Evolutionary conservation across 2,329 filamentous ascomycete species (phyloP).

Genomic region (Phialophora chinensis): DNA sequence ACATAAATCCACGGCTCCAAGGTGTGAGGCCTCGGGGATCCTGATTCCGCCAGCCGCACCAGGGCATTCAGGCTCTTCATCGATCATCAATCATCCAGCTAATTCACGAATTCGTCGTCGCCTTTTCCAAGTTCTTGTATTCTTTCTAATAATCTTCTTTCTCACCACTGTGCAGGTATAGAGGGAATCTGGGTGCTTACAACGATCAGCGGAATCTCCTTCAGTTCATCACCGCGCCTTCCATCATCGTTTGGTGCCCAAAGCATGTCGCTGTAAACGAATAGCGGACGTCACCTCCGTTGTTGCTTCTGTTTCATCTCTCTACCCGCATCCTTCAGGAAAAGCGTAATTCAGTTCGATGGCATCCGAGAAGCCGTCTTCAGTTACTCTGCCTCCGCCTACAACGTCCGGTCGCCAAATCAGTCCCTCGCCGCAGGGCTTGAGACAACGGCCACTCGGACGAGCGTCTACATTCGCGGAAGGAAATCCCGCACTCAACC

Average conservation of each 20-base stretch:
- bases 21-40: background rate
- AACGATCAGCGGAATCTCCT: background rate
- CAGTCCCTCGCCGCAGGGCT: slow-evolving; percentile 39
- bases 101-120: background rate
- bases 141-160: background rate
- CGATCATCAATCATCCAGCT: background rate
- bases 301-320: background rate
- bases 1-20: background rate
- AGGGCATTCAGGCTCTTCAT: background rate
- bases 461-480: slow-evolving; percentile 49
- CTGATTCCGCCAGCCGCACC: background rate
- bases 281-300: background rate
- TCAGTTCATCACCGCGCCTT: background rate
- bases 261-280: background rate
- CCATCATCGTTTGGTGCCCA: background rate
- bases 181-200: background rate
- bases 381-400: slow-evolving; percentile 20
- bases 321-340: background rate
- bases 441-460: slow-evolving; percentile 47
- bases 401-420: slow-evolving; percentile 27
- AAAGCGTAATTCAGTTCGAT: slow-evolving; percentile 6
- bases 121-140: background rate
- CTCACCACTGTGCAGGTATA: background rate
- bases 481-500: slow-evolving; percentile 40
- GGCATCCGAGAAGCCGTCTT: slow-evolving; percentile 28